Conservation (phyloP, 2,329 filamentous ascomycete genomes). For the Fusarium aywerte region DNA sequence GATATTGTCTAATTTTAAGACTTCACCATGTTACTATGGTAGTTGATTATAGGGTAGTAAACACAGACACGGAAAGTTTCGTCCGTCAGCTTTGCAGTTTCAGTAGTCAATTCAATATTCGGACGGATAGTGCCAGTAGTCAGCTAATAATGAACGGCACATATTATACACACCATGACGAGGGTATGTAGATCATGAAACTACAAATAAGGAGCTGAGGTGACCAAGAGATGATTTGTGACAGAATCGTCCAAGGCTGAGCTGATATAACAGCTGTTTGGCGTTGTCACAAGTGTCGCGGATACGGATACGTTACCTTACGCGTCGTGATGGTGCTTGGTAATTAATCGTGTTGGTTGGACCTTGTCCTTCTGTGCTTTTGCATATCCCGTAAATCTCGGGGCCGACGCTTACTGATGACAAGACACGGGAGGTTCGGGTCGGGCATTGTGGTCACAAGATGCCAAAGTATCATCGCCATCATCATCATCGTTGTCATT, state of each 20-base stretch:
- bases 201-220: not conserved
- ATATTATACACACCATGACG: not conserved
- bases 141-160: not conserved
- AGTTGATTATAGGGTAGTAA: not conserved
- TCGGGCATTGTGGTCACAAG: constrained; percentile 19
- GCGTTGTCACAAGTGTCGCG: not conserved
- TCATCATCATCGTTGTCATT: constrained; percentile 19
- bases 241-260: constrained; percentile 6
- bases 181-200: constrained; percentile 4
- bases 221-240: constrained; percentile 9
- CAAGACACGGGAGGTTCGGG: constrained; percentile 16
- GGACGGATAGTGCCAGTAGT: not conserved
- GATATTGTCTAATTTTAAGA: not conserved
- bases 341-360: not conserved
- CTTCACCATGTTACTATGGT: not conserved
- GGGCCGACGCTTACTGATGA: not conserved
- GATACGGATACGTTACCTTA: constrained; percentile 37
- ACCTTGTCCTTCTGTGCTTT: not conserved
- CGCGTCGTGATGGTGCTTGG: constrained; percentile 22
- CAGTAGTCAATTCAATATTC: not conserved
- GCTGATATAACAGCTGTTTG: constrained; percentile 13
- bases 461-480: not conserved
- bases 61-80: not conserved
- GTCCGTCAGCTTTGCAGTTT: not conserved
- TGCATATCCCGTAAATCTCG: not conserved